Evolutionary conservation across 805 yeast genomes (phyloP).

Genomic region (Wickerhamomyces kurtzmanii): DNA sequence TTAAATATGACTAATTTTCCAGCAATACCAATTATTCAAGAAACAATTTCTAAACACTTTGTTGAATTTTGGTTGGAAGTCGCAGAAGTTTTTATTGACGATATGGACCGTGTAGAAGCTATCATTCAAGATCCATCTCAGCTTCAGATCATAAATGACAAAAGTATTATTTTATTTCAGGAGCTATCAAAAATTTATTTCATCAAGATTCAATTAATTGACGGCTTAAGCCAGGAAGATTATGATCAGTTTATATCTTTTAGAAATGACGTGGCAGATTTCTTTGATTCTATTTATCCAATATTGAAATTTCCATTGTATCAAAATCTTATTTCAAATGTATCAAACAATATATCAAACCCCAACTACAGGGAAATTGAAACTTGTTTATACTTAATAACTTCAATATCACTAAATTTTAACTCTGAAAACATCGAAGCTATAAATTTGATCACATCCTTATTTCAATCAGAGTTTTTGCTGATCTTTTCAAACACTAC

Average conservation of each 20-base stretch:
- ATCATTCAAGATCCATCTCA: conserved; percentile 16
- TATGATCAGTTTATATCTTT: conserved; percentile 51
- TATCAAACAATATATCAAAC: conserved; percentile 20
- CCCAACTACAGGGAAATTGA: conserved; percentile 35
- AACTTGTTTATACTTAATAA: conserved; percentile 49
- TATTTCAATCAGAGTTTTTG: conserved; percentile 22
- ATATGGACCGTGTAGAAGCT: conserved; percentile 27
- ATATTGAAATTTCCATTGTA: conserved; percentile 47
- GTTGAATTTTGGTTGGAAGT: conserved; percentile 64
- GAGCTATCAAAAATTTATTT: conserved; percentile 57
- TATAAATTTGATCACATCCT: conserved; percentile 9
- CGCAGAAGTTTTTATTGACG: conserved; percentile 45
- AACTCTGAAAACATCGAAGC: conserved; percentile 18
- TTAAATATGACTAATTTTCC: conserved; percentile 46
- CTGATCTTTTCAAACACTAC: conserved; percentile 9
- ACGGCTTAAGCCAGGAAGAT: conserved; percentile 20
- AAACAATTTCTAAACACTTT: conserved; percentile 42
- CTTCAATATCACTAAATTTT: conserved; percentile 45
- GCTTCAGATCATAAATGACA: conserved; percentile 20
- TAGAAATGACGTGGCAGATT: conserved; percentile 68
- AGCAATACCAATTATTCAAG: conserved; percentile 50
- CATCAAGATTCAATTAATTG: conserved; percentile 45
- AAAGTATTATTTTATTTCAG: conserved; percentile 30
- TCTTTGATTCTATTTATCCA: conserved; percentile 63
- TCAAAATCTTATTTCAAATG: conserved; percentile 27